Evolutionary conservation across 257 asterid species (phyloP).

Genomic region (Plantago major): DNA sequence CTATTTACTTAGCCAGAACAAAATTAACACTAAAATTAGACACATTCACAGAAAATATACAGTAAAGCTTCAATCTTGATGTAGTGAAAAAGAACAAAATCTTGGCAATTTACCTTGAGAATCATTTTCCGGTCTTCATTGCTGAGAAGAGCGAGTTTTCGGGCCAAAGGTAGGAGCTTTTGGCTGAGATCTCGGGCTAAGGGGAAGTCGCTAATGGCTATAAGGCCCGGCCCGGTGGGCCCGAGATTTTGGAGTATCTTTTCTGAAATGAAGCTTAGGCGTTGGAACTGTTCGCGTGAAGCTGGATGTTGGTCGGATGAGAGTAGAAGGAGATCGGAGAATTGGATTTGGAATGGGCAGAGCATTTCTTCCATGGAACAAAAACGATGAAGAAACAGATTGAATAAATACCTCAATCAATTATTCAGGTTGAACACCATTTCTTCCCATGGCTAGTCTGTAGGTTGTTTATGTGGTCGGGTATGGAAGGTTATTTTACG

Average conservation of each 20-base stretch:
- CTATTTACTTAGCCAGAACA: conserved; percentile 30
- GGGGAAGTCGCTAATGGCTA: conserved; percentile 62
- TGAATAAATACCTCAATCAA: too few species aligned
- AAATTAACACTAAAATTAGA: neutral
- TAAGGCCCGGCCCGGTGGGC: conserved; percentile 75
- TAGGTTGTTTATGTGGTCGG: too few species aligned
- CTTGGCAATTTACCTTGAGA: conserved; percentile 53
- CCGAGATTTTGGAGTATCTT: conserved; percentile 64
- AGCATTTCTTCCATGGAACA: conserved; percentile 36
- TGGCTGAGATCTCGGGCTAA: conserved; percentile 39
- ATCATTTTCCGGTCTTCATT: conserved; percentile 55
- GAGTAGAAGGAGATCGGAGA: conserved; percentile 49
- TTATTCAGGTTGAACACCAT: too few species aligned
- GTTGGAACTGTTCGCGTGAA: conserved; percentile 34
- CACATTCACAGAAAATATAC: neutral
- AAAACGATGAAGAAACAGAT: neutral
- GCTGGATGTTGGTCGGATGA: conserved; percentile 30
- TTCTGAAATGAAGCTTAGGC: conserved; percentile 35
- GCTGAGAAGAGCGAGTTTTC: conserved; percentile 64
- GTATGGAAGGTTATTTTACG: too few species aligned
- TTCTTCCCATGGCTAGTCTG: too few species aligned
- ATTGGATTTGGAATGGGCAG: conserved; percentile 50
- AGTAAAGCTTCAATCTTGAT: neutral
- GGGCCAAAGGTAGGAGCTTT: conserved; percentile 66
- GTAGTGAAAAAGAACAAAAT: too few species aligned